These are phyloP conservation scores for Fraxinus latifolia DNA, from an alignment of 305 asterid genomes.

Conservation along the genomic window DNA sequence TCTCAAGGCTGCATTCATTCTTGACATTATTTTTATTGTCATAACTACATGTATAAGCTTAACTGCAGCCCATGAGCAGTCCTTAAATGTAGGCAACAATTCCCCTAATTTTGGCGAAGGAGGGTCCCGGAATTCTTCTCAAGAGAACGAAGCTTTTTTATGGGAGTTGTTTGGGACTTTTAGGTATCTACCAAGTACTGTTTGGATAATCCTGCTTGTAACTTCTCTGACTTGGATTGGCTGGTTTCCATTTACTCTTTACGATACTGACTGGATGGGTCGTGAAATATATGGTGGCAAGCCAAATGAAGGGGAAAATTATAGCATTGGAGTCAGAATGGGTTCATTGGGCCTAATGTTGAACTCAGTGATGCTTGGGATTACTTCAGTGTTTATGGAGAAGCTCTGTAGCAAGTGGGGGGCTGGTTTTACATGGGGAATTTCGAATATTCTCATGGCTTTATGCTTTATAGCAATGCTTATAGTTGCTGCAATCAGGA, in stretches of 20 bases:
- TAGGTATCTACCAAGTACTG: constrained; percentile 53
- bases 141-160: constrained; percentile 68
- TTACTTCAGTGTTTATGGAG: constrained; percentile 74
- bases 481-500: constrained; percentile 44
- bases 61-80: constrained; percentile 60
- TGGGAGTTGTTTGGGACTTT: constrained; percentile 77
- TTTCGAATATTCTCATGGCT: constrained; percentile 62
- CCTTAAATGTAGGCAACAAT: constrained; percentile 29
- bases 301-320: constrained; percentile 67
- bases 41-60: constrained; percentile 61
- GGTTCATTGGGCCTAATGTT: constrained; percentile 72
- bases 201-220: constrained; percentile 69
- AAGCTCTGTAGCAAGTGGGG: constrained; percentile 80
- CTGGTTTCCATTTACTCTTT: constrained; percentile 80
- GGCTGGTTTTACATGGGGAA: constrained; percentile 83
- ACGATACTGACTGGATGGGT: constrained; percentile 91
- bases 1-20: constrained; percentile 72
- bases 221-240: constrained; percentile 78
- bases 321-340: constrained; percentile 70
- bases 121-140: constrained; percentile 30
- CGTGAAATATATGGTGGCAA: constrained; percentile 80
- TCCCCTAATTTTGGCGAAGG: constrained; percentile 40
- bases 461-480: constrained; percentile 70
- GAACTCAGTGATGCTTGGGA: constrained; percentile 75
- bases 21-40: constrained; percentile 59